phyloP scores from a whole-genome alignment of 2,329 filamentous ascomycete genomes.

The Xylariaceae sp. region DNA sequence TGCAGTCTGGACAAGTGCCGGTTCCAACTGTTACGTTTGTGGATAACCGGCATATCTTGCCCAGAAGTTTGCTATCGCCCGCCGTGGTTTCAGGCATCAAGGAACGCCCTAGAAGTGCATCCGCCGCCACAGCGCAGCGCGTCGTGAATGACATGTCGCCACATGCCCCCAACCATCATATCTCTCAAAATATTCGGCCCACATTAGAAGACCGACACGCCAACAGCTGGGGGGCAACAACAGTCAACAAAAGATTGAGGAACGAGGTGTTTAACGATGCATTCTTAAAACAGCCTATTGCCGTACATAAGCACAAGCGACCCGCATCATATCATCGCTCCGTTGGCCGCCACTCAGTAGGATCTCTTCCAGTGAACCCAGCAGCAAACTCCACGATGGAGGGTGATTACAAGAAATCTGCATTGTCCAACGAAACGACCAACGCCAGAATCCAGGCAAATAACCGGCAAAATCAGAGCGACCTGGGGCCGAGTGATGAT shows the following conservation, averaged over 20 bases:
- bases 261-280: conserved; percentile 92
- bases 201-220: conserved; percentile 51
- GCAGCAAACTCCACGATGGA: conserved; percentile 27
- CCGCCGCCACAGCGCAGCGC: conserved; percentile 29
- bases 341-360: conserved; percentile 50
- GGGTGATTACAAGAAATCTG: conserved; percentile 2
- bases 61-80: conserved; percentile 70
- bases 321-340: conserved; percentile 57
- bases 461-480: conserved; percentile 32
- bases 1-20: conserved; percentile 57
- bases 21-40: conserved; percentile 89
- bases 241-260: conserved; percentile 78
- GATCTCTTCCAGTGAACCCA: conserved; percentile 41
- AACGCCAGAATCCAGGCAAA: conserved; percentile 23
- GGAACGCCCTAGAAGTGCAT: conserved; percentile 35
- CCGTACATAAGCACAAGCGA: conserved; percentile 69
- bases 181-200: conserved; percentile 31
- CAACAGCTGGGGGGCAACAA: conserved; percentile 82
- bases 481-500: conserved; percentile 30
- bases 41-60: conserved; percentile 90
- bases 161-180: conserved; percentile 11
- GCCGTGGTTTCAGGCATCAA: conserved; percentile 34
- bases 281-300: conserved; percentile 77
- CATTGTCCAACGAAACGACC: conserved; percentile 14
- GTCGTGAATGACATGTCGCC: conserved; percentile 19